phyloP scores from a whole-genome alignment of 1,284 basidiomycete species.

The Baeospora myosura region DNA sequence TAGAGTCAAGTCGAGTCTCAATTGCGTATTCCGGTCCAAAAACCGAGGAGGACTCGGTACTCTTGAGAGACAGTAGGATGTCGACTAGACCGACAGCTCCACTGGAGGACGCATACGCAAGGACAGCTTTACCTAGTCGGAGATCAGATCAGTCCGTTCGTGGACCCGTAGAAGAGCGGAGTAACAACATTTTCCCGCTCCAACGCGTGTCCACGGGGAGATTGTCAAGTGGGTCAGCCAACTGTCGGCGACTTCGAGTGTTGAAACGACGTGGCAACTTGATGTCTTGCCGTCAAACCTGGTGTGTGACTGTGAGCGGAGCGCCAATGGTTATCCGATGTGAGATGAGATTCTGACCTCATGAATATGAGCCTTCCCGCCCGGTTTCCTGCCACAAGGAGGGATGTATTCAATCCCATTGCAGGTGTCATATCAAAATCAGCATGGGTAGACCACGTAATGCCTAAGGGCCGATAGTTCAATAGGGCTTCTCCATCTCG shows the following conservation, averaged over 20 bases:
- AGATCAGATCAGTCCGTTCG: constrained; percentile 1
- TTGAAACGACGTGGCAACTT: constrained; percentile 24
- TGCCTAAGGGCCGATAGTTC: constrained; percentile 32
- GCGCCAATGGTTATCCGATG: background rate
- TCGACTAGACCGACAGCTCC: constrained; percentile 49
- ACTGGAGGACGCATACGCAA: constrained; percentile 55
- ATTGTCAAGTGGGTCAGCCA: constrained; percentile 60
- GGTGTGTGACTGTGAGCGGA: constrained; percentile 2
- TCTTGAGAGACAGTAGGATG: constrained; percentile 40
- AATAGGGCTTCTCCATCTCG: no score
- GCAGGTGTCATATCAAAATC: constrained; percentile 48
- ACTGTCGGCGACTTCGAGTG: constrained; percentile 28
- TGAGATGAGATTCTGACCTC: constrained; percentile 32
- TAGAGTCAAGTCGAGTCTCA: constrained; percentile 25
- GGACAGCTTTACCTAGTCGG: constrained; percentile 38
- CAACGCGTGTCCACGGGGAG: constrained; percentile 38
- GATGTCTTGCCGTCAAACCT: constrained; percentile 21
- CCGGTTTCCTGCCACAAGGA: constrained; percentile 61
- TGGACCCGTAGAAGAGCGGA: constrained; percentile 2
- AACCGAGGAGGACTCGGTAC: constrained; percentile 15
- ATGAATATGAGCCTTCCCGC: constrained; percentile 55
- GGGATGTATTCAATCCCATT: constrained; percentile 61
- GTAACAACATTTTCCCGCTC: constrained; percentile 33
- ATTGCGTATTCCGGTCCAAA: constrained; percentile 30
- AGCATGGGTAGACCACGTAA: constrained; percentile 58